These are phyloP conservation scores for Schoenoplectus tabernaemontani DNA, from an alignment of 202 grass and related monocot species.

Conservation along the genomic window DNA sequence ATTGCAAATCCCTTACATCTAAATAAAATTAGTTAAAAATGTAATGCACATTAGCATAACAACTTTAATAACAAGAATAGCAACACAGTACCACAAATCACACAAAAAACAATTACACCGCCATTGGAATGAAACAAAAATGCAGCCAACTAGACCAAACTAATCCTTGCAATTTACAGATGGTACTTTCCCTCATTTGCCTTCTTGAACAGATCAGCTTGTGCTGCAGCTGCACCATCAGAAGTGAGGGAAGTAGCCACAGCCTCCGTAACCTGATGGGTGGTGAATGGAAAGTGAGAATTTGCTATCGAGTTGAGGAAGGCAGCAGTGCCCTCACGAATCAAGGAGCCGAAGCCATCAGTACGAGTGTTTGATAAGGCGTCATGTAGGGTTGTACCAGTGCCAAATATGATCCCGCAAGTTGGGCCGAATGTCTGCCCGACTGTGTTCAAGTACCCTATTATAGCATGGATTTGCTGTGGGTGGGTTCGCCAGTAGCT, in stretches of 20 bases:
- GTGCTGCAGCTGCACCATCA: constrained; percentile 41
- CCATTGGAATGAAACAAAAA: constrained; percentile 24
- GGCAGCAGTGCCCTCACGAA: constrained; percentile 68
- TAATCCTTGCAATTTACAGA: constrained; percentile 26
- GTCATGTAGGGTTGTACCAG: constrained; percentile 47
- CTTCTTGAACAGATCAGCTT: constrained; percentile 62
- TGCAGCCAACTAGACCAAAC: constrained; percentile 3
- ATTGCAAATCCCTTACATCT: neutral
- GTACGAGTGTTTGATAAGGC: constrained; percentile 48
- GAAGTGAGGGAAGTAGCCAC: constrained; percentile 34
- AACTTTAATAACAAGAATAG: constrained; percentile 8
- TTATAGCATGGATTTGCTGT: constrained; percentile 30
- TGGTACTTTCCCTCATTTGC: constrained; percentile 52
- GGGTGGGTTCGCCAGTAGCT: constrained; percentile 83
- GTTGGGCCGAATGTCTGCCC: constrained; percentile 49
- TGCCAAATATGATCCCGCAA: constrained; percentile 31
- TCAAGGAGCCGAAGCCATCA: constrained; percentile 47
- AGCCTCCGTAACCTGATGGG: constrained; percentile 53
- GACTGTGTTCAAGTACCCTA: constrained; percentile 47
- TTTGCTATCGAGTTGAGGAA: constrained; percentile 74
- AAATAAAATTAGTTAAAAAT: neutral
- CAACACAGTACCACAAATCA: constrained; percentile 18
- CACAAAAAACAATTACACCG: constrained; percentile 16
- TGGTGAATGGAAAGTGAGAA: constrained; percentile 50
- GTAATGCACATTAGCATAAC: constrained; percentile 13